Evolutionary conservation across 2,329 filamentous ascomycete species (phyloP).

Genomic region (Aspergillus eucalypticola): DNA sequence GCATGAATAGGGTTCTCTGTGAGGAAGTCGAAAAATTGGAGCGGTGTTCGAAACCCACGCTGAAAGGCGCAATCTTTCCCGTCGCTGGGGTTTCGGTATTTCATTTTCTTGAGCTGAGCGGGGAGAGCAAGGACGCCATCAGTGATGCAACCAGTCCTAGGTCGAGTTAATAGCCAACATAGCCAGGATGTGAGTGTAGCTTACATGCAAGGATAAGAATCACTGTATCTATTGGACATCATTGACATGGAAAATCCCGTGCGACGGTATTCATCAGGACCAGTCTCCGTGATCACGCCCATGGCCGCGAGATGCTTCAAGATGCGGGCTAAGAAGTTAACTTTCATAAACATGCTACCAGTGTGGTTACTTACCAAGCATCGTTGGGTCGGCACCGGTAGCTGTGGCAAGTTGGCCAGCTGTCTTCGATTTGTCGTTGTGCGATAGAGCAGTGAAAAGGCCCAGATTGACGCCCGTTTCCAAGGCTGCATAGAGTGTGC

Average conservation of each 20-base stretch:
- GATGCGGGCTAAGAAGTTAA: conserved; percentile 26
- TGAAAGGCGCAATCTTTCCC: conserved; percentile 28
- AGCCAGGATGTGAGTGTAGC: neutral
- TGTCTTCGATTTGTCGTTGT: conserved; percentile 25
- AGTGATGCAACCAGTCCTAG: conserved; percentile 31
- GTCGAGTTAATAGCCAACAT: conserved; percentile 5
- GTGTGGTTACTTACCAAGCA: conserved; percentile 5
- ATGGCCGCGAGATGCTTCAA: conserved; percentile 40
- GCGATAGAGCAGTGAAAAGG: conserved; percentile 24
- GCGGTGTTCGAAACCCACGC: conserved; percentile 28
- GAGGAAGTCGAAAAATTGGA: conserved; percentile 32
- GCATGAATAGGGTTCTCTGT: conserved; percentile 20
- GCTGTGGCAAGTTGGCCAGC: conserved; percentile 22
- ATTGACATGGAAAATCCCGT: conserved; percentile 36
- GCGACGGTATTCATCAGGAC: conserved; percentile 33
- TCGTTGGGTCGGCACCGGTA: conserved; percentile 18
- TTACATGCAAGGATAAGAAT: conserved; percentile 31
- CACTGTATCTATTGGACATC: conserved; percentile 23
- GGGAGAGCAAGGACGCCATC: conserved; percentile 27
- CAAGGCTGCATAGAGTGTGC: conserved; percentile 24
- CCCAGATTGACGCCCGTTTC: conserved; percentile 27
- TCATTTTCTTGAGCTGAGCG: conserved; percentile 26
- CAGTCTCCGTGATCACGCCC: conserved; percentile 36
- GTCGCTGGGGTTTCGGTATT: conserved; percentile 30
- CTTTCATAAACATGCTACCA: neutral